These are phyloP conservation scores for Eimeria sp. DNA, from an alignment of 169 alveolate genomes.

Conservation along the genomic window DNA sequence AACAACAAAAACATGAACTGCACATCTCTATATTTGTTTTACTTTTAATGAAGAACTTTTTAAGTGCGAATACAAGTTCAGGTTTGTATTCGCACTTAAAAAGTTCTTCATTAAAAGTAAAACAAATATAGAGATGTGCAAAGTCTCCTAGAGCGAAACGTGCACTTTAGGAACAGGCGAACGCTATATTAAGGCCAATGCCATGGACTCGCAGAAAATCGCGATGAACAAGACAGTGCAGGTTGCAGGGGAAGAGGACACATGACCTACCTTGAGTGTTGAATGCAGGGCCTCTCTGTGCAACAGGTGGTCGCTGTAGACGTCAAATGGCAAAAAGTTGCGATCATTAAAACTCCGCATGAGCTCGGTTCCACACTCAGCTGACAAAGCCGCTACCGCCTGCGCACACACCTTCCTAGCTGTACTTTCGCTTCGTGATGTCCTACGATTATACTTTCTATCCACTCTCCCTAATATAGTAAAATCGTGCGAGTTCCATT, in stretches of 20 bases:
- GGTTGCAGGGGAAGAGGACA: not conserved
- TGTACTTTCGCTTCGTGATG: not conserved
- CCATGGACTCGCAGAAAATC: not conserved
- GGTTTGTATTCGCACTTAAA: not conserved
- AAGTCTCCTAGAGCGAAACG: not conserved
- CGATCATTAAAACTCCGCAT: conserved; percentile 78
- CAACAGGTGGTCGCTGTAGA: conserved; percentile 77
- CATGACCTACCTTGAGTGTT: conserved; percentile 59
- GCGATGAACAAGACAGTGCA: not conserved
- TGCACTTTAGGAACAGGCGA: not conserved
- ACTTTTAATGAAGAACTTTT: not conserved
- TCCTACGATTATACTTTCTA: not conserved
- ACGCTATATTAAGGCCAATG: not conserved
- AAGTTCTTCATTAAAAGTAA: not conserved
- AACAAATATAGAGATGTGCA: not conserved
- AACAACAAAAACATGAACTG: not conserved
- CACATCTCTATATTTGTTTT: not conserved
- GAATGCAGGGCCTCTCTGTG: conserved; percentile 66
- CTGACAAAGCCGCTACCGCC: conserved; percentile 68
- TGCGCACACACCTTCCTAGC: not conserved
- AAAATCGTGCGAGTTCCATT: not conserved
- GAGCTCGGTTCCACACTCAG: conserved; percentile 60
- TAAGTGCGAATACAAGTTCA: not conserved
- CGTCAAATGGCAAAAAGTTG: conserved; percentile 77
- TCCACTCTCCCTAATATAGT: not conserved